These are phyloP conservation scores for Colletotrichum cuscutae DNA, from an alignment of 2,329 filamentous ascomycete genomes.

Conservation along the genomic window DNA sequence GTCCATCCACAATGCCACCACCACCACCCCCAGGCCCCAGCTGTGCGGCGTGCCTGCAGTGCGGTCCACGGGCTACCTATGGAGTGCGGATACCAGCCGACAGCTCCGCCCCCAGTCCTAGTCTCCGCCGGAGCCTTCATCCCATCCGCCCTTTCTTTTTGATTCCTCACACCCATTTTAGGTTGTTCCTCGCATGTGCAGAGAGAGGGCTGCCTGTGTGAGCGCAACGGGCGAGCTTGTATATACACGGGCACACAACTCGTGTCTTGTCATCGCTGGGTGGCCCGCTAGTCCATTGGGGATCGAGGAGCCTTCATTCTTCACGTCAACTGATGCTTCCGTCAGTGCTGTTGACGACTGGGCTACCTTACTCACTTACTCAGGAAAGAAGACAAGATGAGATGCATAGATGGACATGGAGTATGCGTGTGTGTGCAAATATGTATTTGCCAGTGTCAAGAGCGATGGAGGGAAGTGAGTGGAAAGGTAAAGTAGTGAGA, in stretches of 20 bases:
- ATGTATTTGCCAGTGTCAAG: too few relatives aligned
- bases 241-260: not conserved
- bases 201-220: too few relatives aligned
- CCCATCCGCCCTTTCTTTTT: not conserved
- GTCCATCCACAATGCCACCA: not conserved
- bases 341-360: not conserved
- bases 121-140: slow-evolving; percentile 1
- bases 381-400: too few relatives aligned
- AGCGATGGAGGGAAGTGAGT: not conserved
- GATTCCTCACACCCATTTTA: not conserved
- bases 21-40: not conserved
- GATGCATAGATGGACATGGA: not conserved
- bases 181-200: too few relatives aligned
- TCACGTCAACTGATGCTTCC: slow-evolving; percentile 1
- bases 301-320: not conserved
- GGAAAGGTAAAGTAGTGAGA: too few relatives aligned
- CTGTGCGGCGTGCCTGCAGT: not conserved
- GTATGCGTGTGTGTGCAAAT: too few relatives aligned
- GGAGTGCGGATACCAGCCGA: not conserved
- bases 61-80: too few relatives aligned
- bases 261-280: too few relatives aligned
- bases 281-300: not conserved
- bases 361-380: not conserved
- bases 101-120: not conserved
- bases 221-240: too few relatives aligned